Evolutionary conservation across 768 basidiomycete species (phyloP).

Genomic region (Calocera viscosa): DNA sequence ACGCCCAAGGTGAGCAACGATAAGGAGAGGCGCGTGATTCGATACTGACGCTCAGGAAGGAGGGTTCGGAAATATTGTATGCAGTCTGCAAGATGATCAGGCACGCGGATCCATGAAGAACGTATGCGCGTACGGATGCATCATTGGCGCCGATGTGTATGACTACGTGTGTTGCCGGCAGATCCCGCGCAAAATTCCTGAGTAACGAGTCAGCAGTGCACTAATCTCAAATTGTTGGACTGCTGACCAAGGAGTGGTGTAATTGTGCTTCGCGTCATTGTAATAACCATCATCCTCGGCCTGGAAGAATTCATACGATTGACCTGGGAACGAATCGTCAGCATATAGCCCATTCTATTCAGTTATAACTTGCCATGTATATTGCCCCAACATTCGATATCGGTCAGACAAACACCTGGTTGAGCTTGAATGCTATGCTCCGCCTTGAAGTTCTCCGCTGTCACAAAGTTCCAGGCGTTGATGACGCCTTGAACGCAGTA

Average conservation of each 20-base stretch:
- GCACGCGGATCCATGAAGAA: neutral
- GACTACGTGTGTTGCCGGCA: neutral
- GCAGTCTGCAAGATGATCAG: neutral
- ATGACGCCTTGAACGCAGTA: slow-evolving; percentile 41
- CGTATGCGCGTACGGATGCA: neutral
- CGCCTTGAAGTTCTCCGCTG: slow-evolving; percentile 33
- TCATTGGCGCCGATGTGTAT: neutral
- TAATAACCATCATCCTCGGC: neutral
- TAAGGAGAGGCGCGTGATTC: no score
- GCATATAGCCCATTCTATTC: neutral
- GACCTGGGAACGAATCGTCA: neutral
- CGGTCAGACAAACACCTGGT: slow-evolving; percentile 41
- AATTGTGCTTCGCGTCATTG: neutral
- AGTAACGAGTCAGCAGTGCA: neutral
- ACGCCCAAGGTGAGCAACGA: no score
- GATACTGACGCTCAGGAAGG: neutral
- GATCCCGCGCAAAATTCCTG: neutral
- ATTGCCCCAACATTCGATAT: slow-evolving; percentile 21
- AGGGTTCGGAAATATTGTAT: neutral
- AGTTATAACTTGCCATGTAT: slow-evolving; percentile 13
- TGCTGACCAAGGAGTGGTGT: neutral
- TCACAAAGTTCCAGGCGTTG: slow-evolving; percentile 46
- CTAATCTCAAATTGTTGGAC: neutral
- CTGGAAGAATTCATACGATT: neutral
- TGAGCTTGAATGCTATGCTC: slow-evolving; percentile 43